Base-by-base conservation (phyloP, 306 rosid genomes). In the Luffa acutangula region DNA sequence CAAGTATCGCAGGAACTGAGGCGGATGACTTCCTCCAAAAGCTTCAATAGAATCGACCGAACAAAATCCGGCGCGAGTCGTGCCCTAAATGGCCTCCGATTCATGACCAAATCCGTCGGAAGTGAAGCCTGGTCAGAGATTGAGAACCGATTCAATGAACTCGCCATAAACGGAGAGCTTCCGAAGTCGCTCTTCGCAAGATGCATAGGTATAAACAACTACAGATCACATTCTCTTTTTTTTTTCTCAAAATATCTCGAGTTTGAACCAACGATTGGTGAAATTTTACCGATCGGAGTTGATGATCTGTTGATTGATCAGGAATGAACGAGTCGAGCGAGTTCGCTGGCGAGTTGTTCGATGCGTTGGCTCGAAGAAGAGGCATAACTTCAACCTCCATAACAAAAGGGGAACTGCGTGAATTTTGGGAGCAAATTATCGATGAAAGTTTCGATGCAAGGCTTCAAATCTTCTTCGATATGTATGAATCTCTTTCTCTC, bases 401-500 rank as follows among this genome's bases (percentile, higher is more conserved):
- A 81, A 91, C 82, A 9, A 91, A 86, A 59, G 88, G 70, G 49
- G 88, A 94, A 77, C 52, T 94, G 51, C 90, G 82, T 2, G 93
- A 84, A 80, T 94, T 92, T 37, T 94, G 97, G 98, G 98, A 92
- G 43, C 97, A 94, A 52, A 92, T 94, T 71, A 77, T 92, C 0
- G 97, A 94, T 75, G 87, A 85, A 66, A 92, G 97, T 81, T 94
- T 94, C 76, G 96, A 94, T 78, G 88, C 98, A 6, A 91, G 95
- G 82, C 90, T 94, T 0, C 98, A 92, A 79, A 94, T 96, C 18
- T 94, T 94, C 88, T 94, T 94, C 81, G 97, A 92, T 79, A 94
- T 94, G 98, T 94, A 82, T 81, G 94, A 49, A 49, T 49, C 34
- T 41, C 15, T 25, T 3, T 65, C 43, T 13, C 74, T 18, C 10